Conservation (phyloP, 768 basidiomycete genomes). For the Thelephora ganbajun region DNA sequence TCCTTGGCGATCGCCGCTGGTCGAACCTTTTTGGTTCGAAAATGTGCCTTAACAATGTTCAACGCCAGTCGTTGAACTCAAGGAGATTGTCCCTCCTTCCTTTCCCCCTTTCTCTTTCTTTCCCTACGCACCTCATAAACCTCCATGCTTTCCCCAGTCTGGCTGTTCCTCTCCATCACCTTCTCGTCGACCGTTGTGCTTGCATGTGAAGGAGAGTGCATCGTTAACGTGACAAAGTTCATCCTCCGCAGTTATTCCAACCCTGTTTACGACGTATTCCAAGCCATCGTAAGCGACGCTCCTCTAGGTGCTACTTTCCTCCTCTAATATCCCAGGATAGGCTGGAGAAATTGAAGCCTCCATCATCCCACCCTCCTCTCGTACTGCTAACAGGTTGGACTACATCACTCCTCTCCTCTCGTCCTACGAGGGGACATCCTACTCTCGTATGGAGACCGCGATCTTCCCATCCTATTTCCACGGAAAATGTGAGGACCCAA, state of each 20-base stretch:
- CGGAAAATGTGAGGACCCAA: slow-evolving; percentile 46
- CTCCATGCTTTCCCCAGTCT: background rate
- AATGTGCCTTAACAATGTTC: background rate
- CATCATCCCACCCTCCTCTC: slow-evolving; percentile 19
- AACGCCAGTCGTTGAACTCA: background rate
- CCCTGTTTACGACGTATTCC: slow-evolving; percentile 25
- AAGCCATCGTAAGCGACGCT: slow-evolving; percentile 26
- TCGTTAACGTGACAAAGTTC: slow-evolving; percentile 40
- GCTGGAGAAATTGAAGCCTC: slow-evolving; percentile 20
- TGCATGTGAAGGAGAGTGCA: slow-evolving; percentile 65
- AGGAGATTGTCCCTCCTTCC: background rate
- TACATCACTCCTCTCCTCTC: slow-evolving; percentile 33
- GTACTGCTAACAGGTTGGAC: slow-evolving; percentile 9
- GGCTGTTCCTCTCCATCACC: slow-evolving; percentile 10
- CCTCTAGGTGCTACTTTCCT: background rate
- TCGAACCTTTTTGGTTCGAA: background rate
- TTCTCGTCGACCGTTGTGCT: slow-evolving; percentile 23
- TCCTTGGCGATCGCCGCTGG: background rate
- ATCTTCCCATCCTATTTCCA: slow-evolving; percentile 66
- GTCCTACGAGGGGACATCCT: slow-evolving; percentile 31
- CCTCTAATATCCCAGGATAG: slow-evolving; percentile 14
- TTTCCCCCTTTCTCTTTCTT: slow-evolving; percentile 7
- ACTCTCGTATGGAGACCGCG: slow-evolving; percentile 30
- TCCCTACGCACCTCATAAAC: slow-evolving; percentile 4
- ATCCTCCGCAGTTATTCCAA: slow-evolving; percentile 35